Conservation (phyloP, 176 grass and related monocot genomes). For the Cenchrus purpureus region DNA sequence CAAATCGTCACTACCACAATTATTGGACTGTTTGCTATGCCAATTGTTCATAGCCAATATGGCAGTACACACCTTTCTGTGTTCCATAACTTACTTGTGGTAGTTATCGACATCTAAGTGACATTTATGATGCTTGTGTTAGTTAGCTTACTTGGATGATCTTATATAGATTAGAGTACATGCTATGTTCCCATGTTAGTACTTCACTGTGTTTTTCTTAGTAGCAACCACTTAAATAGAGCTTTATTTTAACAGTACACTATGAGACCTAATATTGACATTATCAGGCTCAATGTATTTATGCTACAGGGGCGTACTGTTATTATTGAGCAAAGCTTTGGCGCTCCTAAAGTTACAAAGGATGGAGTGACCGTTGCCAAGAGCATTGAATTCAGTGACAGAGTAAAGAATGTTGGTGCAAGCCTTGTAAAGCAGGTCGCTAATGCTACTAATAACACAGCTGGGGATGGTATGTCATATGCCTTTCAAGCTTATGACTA, state of each 20-base stretch:
- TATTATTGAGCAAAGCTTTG: conserved; percentile 92
- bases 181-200: background rate
- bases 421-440: conserved; percentile 98
- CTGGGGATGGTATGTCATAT: conserved; percentile 79
- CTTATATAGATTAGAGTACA: background rate
- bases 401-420: conserved; percentile 90
- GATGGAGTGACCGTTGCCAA: conserved; percentile 96
- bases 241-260: no score
- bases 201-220: background rate
- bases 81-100: background rate
- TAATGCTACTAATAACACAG: conserved; percentile 89
- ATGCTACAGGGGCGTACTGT: conserved; percentile 81
- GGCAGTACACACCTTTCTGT: background rate
- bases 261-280: background rate
- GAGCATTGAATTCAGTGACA: conserved; percentile 95
- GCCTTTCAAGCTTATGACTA: background rate
- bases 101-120: background rate
- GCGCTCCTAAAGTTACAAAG: conserved; percentile 97
- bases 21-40: background rate
- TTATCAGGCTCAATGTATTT: conserved; percentile 13
- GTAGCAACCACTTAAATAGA: background rate
- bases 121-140: background rate
- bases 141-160: background rate
- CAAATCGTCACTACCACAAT: background rate
- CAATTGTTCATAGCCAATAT: background rate